Evolutionary conservation across 1,139 yeast species (phyloP).

Genomic region (Petasospora fabianii): DNA sequence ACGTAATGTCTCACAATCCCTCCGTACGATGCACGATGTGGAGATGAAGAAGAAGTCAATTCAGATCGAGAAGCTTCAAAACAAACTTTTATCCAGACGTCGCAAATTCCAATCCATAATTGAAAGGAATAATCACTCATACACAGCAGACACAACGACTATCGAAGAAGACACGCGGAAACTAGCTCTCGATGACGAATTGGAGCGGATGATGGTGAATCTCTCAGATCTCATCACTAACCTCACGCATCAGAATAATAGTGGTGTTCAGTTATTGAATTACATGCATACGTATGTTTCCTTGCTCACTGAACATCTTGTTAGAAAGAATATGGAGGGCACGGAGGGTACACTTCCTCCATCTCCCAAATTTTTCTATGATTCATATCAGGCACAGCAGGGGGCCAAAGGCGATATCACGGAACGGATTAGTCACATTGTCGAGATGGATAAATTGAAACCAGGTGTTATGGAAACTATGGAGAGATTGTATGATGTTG

Average conservation of each 20-base stretch:
- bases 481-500: slow-evolving; percentile 16
- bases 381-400: neutral
- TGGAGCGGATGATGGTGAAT: slow-evolving; percentile 38
- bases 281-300: slow-evolving; percentile 32
- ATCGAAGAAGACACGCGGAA: slow-evolving; percentile 2
- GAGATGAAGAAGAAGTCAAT: slow-evolving; percentile 40
- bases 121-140: slow-evolving; percentile 4
- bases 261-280: slow-evolving; percentile 36
- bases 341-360: slow-evolving; percentile 10
- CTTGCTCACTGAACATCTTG: slow-evolving; percentile 7
- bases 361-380: slow-evolving; percentile 16
- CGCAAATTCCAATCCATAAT: slow-evolving; percentile 10
- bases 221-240: slow-evolving; percentile 40
- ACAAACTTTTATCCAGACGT: slow-evolving; percentile 35
- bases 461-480: slow-evolving; percentile 12
- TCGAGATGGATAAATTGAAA: slow-evolving; percentile 22
- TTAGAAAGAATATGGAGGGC: neutral
- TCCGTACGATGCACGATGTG: slow-evolving; percentile 38
- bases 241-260: slow-evolving; percentile 39
- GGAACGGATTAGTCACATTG: slow-evolving; percentile 17
- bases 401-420: neutral
- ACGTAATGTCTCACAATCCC: slow-evolving; percentile 33
- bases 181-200: slow-evolving; percentile 32
- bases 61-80: slow-evolving; percentile 38
- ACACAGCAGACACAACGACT: neutral